Base-by-base conservation (phyloP, 306 rosid species). In the Cucumis melo region DNA sequence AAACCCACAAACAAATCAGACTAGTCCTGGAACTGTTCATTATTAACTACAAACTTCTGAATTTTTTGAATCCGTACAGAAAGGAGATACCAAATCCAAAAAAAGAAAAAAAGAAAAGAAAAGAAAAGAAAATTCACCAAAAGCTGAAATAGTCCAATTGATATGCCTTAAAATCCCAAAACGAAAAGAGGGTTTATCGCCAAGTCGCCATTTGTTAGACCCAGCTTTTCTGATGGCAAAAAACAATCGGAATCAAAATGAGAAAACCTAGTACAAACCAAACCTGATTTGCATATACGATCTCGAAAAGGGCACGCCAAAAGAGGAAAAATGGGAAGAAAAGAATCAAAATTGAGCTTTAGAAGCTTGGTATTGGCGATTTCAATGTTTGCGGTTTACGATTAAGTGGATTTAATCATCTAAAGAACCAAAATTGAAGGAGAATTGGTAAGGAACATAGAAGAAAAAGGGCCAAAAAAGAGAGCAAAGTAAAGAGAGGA, bases 401-500 rank as follows among this genome's bases (percentile, higher is more conserved):
- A 29, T 34, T 63, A 6, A 2, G 46, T 17, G 23, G 38, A 63
- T 61, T 29, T 19, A 9, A 13, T 13, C 4, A 62, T 62, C 44
- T 32, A 16, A 15, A 9, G 13, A 32, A 62, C 21, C 12, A 29
- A 62, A 29, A 62, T 16, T 16, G 34, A 67, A 21, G 29, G 54
- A 13, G 16, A 67, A 39, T 9, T 0, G 54, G 15, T 8, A 15
- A 19, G 50, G 14, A 9, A 27, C 20, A 27, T 27, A 32, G 19
- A 36, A 20, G 74, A 65, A 39, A 85, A 80, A 77, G 17, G 44
- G 82, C 75, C 76, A 76, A 29, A 10, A 56, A 23, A 44, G 77
- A 57, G 60, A 58, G 70, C 51, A 59, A 51, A 71, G 57, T 77
- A 17, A 44, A 59, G 78, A 54, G 75, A 46, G 53, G 16, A 46